Evolutionary conservation across 306 rosid species (phyloP), one percentile per base, ranked within the genome.

Genomic region (Quercus parvula): DNA sequence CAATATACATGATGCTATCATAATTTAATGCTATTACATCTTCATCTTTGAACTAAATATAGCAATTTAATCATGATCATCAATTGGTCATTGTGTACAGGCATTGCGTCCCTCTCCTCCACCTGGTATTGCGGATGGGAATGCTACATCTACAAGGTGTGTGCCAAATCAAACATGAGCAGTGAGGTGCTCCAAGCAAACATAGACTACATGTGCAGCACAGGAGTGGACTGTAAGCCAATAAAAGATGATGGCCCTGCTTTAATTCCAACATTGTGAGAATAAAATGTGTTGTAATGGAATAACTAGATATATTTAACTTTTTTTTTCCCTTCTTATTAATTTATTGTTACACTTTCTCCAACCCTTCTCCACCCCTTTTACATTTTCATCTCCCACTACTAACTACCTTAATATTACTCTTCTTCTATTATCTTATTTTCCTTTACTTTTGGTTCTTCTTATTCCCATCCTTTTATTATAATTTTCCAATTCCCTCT

Each of bases 141-240:
- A 38, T 35, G 9, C 44, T 35, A 35, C 44, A 35, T 35, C 44
- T 35, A 67, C 54, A 4, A 82, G 92, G 92, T 88, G 92, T 79
- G 83, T 88, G 77, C 84, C 4, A 84, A 58, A 63, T 2, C 63
- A 56, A 51, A 82, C 35, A 78, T 71, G 0, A 59, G 77, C 11
- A 78, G 82, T 10, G 90, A 59, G 63, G 84, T 72, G 76, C 49
- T 88, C 58, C 90, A 88, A 81, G 68, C 52, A 80, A 88, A 88
- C 69, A 77, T 88, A 25, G 90, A 88, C 73, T 88, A 79, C 79
- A 88, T 78, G 56, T 88, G 92, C 41, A 84, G 83, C 76, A 74
- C 25, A 0, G 78, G 85, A 82, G 85, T 86, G 59, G 88, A 88
- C 56, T 86, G 92, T 70, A 76, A 80, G 78, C 81, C 86, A 14